Evolutionary conservation across 805 yeast species (phyloP), one percentile per base, ranked within the genome.

Genomic region (Candida piceae): DNA sequence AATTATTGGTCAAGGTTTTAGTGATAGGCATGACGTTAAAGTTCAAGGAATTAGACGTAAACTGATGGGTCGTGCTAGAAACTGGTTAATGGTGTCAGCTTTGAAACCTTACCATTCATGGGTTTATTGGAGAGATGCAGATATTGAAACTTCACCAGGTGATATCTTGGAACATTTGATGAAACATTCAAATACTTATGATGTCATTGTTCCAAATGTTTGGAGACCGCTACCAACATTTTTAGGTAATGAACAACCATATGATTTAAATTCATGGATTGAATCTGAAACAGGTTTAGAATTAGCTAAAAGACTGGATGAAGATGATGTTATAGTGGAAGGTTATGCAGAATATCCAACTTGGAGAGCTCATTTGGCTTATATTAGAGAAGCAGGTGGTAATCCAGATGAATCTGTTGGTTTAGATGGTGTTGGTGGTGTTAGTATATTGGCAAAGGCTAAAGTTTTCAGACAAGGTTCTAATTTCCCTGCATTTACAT

Each of bases 181-280:
- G 90, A 70, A 72, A 44, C 68, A 67, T 44, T 43, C 54, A 18
- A 66, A 61, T 38, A 72, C 74, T 45, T 80, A 70, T 53, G 95
- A 84, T 53, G 83, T 84, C 12, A 69, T 84, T 58, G 80, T 82
- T 27, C 95, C 87, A 20, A 87, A 93, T 54, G 96, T 93, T 23
- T 93, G 98, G 98, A 73, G 98, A 50, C 98, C 97, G 2, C 69
- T 93, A 43, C 98, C 98, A 3, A 82, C 80, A 31, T 93, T 89
- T 63, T 72, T 93, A 44, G 94, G 93, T 15, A 76, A 77, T 46
- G 94, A 85, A 57, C 98, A 93, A 62, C 88, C 97, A 1, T 93
- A 93, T 59, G 98, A 93, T 62, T 74, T 93, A 55, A 93, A 93
- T 63, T 85, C 97, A 11, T 93, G 98, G 98, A 75, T 86, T 39